Conservation (phyloP, 2,329 filamentous ascomycete genomes). For the Penicillium sp. region DNA sequence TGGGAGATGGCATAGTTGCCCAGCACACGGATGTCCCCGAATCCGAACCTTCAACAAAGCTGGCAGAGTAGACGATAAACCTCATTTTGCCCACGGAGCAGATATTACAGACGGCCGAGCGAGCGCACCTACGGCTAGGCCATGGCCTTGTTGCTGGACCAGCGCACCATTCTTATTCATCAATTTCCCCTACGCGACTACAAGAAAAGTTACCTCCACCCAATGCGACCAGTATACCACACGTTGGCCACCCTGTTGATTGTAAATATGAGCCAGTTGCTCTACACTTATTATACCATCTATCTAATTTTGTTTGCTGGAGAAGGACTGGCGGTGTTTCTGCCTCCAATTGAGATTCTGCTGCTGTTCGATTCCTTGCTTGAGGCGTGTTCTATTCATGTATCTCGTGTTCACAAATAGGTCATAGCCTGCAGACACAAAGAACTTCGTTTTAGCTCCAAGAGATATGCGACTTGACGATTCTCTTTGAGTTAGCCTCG, state of each 20-base stretch:
- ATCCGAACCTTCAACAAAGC: conserved; percentile 38
- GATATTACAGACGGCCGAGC: conserved; percentile 11
- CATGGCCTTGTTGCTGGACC: not conserved
- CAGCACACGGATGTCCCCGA: conserved; percentile 23
- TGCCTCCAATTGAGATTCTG: not conserved
- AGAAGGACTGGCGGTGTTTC: not conserved
- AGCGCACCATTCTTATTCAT: conserved; percentile 14
- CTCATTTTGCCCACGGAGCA: not conserved
- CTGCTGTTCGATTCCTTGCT: not conserved
- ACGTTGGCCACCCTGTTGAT: conserved; percentile 1
- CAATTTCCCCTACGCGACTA: conserved; percentile 32
- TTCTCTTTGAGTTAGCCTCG: not conserved
- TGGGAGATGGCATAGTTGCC: conserved; percentile 13
- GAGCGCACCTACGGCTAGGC: not conserved
- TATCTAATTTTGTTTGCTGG: not conserved
- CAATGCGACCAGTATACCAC: conserved; percentile 29
- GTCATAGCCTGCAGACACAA: not conserved
- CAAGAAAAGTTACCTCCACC: conserved; percentile 20
- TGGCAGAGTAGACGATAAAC: conserved; percentile 35
- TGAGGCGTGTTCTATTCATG: not conserved
- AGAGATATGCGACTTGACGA: not conserved
- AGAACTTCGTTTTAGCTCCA: not conserved
- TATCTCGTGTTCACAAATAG: conserved; percentile 1
- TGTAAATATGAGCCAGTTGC: conserved; percentile 10
- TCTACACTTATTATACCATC: not conserved